Base-by-base conservation (phyloP, 1,139 yeast species). In the Sugiyamaella xylanicola region DNA sequence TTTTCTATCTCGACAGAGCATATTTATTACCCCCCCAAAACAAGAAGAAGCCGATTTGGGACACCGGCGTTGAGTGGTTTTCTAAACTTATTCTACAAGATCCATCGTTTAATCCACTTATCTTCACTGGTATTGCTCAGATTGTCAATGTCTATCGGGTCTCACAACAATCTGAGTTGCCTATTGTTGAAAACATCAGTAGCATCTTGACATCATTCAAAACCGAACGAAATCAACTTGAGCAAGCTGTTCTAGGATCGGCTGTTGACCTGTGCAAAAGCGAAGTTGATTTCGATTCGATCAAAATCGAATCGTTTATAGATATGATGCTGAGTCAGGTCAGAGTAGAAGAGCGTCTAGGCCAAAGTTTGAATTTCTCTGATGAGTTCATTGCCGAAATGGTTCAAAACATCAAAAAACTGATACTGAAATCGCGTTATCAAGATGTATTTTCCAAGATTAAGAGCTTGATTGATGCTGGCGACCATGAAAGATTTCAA, bases 1-100 rank as follows among this genome's bases (percentile, higher is more conserved):
- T 66, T 51, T 65, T 70, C 32, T 73, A 70, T 53, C 63, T 74
- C 22, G 77, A 74, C 53, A 63, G 76, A 48, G 70, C 72, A 3
- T 74, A 71, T 57, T 59, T 74, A 7, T 57, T 71, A 9, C 64
- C 62, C 20, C 29, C 46, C 15, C 65, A 65, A 32, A 67, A 72
- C 1, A 56, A 61, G 9, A 65, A 67, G 59, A 55, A 56, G 35
- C 61, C 72, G 0, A 61, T 72, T 11, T 58, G 60, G 56, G 67
- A 65, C 17, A 58, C 63, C 5, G 65, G 68, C 5, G 52, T 64
- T 17, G 46, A 43, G 4, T 53, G 61, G 44, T 66, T 64, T 39
- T 58, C 62, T 7, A 51, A 41, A n/a, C 39, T 29, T 13, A 48
- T 48, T 17, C 19, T 48, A 16, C 46, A 17, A 29, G 27, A 48